Percentiles rank a stretch among this genome's conserved stretches.
These are phyloP conservation scores for Scenedesmus sp. DNA, from an alignment of 163 green algal genomes.

Conservation along the genomic window DNA sequence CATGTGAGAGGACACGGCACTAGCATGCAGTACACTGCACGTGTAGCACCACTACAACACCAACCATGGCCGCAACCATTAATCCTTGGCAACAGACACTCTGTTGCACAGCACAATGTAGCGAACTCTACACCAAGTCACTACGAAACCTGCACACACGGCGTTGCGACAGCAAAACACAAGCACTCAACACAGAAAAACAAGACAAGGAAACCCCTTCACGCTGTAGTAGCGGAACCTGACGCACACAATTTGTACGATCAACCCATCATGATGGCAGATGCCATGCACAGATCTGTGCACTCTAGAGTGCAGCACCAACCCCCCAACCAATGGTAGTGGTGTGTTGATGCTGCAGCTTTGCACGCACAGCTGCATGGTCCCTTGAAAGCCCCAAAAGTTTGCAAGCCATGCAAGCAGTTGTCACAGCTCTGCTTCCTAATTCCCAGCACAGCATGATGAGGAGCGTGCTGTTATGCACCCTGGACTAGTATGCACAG, in stretches of 20 bases:
- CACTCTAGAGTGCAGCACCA: not conserved
- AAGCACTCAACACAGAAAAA: too few species aligned
- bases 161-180: too few species aligned
- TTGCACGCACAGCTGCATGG: not conserved
- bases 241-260: not conserved
- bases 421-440: not conserved
- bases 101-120: too few species aligned
- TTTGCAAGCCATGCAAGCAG: not conserved
- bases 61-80: too few species aligned
- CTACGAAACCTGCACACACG: not conserved
- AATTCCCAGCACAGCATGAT: not conserved
- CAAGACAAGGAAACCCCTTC: too few species aligned
- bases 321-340: not conserved
- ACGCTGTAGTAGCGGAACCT: too few species aligned
- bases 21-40: too few species aligned
- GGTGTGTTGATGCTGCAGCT: not conserved
- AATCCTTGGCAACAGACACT: too few species aligned
- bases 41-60: not conserved
- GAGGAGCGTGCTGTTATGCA: not conserved
- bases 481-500: not conserved
- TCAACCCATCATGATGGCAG: not conserved
- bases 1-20: too few species aligned
- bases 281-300: not conserved
- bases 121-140: not conserved
- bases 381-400: not conserved